Conservation (phyloP, 2,329 filamentous ascomycete genomes). For the Fusarium palustre region DNA sequence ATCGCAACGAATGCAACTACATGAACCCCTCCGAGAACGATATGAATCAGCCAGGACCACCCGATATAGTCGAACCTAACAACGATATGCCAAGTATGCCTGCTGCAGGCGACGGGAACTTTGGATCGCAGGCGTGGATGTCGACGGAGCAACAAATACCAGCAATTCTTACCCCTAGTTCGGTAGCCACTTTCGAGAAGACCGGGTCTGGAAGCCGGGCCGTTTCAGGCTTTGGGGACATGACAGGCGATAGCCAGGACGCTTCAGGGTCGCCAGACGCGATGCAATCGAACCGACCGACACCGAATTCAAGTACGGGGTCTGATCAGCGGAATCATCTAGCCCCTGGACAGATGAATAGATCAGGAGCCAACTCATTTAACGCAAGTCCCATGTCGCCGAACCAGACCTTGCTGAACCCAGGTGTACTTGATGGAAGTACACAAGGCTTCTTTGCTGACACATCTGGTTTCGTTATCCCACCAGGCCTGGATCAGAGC, state of each 20-base stretch:
- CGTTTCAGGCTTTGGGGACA: conserved; percentile 57
- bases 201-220: conserved; percentile 44
- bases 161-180: conserved; percentile 51
- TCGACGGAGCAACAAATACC: conserved; percentile 56
- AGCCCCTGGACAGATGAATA: conserved; percentile 50
- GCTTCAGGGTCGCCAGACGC: conserved; percentile 63
- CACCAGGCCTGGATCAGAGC: conserved; percentile 41
- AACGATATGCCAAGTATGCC: conserved; percentile 44
- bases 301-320: conserved; percentile 66
- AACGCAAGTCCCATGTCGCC: conserved; percentile 63
- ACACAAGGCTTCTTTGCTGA: conserved; percentile 57
- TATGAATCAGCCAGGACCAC: conserved; percentile 51
- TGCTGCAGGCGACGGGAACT: conserved; percentile 41
- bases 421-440: conserved; percentile 52
- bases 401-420: conserved; percentile 55
- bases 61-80: conserved; percentile 55
- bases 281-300: conserved; percentile 65
- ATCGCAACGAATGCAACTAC: conserved; percentile 59
- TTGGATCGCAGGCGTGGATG: conserved; percentile 54
- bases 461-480: conserved; percentile 53
- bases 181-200: conserved; percentile 52
- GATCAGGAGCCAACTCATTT: conserved; percentile 61
- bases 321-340: conserved; percentile 49
- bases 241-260: conserved; percentile 59
- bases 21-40: conserved; percentile 56